phyloP scores from a whole-genome alignment of 371 early-diverging fungal species.

The Dichotomocladium elegans region DNA sequence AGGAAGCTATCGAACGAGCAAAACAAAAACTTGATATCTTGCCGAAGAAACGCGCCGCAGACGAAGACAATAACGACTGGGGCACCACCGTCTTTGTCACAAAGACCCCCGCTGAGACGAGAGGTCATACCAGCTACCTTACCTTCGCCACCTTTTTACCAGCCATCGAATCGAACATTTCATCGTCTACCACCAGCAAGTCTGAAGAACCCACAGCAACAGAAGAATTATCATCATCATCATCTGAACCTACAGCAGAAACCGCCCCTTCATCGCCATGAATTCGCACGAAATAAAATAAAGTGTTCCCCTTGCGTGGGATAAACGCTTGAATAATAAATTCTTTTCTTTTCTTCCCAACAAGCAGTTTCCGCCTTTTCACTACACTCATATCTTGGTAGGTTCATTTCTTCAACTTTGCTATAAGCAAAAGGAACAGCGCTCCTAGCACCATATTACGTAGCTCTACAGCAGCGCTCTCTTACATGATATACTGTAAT shows the following conservation, averaged over 20 bases:
- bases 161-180: slow-evolving; percentile 15
- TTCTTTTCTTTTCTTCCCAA: too few species aligned
- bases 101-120: slow-evolving; percentile 39
- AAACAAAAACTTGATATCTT: slow-evolving; percentile 27
- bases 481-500: too few species aligned
- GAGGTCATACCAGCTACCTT: slow-evolving; percentile 91
- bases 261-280: too few species aligned
- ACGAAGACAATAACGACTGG: slow-evolving; percentile 9
- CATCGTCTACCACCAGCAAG: background rate
- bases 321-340: too few species aligned
- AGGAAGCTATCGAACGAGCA: slow-evolving; percentile 46
- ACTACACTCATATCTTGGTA: too few species aligned
- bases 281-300: too few species aligned
- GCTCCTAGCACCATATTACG: background rate
- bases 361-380: too few species aligned
- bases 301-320: too few species aligned
- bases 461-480: too few species aligned
- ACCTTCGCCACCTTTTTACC: slow-evolving; percentile 87
- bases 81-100: slow-evolving; percentile 34
- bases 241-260: background rate
- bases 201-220: background rate
- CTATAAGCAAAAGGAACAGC: background rate
- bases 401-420: too few species aligned
- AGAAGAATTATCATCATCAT: background rate
- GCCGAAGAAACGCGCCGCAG: slow-evolving; percentile 23